Evolutionary conservation across 495 filamentous ascomycete species (phyloP).

Genomic region (Penicillium tannophilum): DNA sequence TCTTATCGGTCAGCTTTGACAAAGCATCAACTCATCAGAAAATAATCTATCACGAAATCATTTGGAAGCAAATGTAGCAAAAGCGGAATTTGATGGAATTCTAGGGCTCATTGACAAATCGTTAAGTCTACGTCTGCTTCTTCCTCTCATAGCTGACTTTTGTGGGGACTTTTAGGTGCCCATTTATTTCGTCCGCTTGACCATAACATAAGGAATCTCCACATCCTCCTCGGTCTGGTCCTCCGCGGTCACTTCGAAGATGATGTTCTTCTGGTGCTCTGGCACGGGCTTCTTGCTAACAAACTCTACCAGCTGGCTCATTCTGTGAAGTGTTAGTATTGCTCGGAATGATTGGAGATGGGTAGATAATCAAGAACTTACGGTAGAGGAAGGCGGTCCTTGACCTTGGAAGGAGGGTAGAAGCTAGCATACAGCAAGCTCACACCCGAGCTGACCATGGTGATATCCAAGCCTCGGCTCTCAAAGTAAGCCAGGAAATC

Average conservation of each 20-base stretch:
- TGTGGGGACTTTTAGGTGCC: neutral
- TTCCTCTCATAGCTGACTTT: neutral
- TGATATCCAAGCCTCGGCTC: slow-evolving; percentile 75
- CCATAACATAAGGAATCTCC: slow-evolving; percentile 96
- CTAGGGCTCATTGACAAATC: slow-evolving; percentile 21
- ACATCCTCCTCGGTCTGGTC: slow-evolving; percentile 91
- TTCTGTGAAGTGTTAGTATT: slow-evolving; percentile 42
- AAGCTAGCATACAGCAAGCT: slow-evolving; percentile 96
- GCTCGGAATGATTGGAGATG: neutral
- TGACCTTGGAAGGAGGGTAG: slow-evolving; percentile 84
- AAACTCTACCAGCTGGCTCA: slow-evolving; percentile 85
- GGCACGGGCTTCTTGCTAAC: slow-evolving; percentile 93
- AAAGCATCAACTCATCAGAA: slow-evolving; percentile 25
- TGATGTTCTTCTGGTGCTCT: slow-evolving; percentile 88
- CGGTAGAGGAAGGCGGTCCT: slow-evolving; percentile 73
- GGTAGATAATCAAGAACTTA: slow-evolving; percentile 44
- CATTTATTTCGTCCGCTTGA: slow-evolving; percentile 61
- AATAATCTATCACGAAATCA: slow-evolving; percentile 8
- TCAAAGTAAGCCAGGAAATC: slow-evolving; percentile 83
- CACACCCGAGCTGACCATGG: slow-evolving; percentile 95
- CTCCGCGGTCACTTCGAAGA: slow-evolving; percentile 94
- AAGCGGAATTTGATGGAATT: slow-evolving; percentile 14
- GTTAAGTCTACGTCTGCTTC: slow-evolving; percentile 17
- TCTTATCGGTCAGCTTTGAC: slow-evolving; percentile 35
- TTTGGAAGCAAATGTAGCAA: neutral